Conservation (phyloP, 371 early-diverging fungal species). For the Nematocida minor region DNA sequence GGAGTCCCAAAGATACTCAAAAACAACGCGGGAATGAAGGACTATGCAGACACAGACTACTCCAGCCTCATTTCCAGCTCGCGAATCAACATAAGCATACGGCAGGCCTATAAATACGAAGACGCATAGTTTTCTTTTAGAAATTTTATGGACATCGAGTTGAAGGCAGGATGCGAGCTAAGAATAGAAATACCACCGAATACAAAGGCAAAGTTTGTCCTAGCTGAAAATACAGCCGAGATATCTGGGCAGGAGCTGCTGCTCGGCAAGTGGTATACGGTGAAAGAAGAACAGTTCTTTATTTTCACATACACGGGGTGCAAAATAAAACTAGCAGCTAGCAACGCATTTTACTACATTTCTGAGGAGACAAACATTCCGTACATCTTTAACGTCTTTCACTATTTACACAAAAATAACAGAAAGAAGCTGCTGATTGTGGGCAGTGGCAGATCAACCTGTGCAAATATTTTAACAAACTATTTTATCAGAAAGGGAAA, state of each 20-base stretch:
- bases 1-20: constrained; percentile 51
- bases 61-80: constrained; percentile 40
- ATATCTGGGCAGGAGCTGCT: constrained; percentile 62
- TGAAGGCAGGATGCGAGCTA: constrained; percentile 39
- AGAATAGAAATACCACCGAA: constrained; percentile 29
- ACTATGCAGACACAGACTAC: neutral
- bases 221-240: constrained; percentile 58
- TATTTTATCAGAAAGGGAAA: constrained; percentile 27
- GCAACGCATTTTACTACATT: constrained; percentile 56
- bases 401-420: neutral
- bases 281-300: constrained; percentile 56
- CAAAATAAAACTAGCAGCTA: constrained; percentile 58
- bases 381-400: constrained; percentile 54
- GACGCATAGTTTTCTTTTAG: neutral
- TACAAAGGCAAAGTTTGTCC: constrained; percentile 54
- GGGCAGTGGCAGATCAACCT: constrained; percentile 24
- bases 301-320: constrained; percentile 64
- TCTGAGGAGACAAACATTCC: constrained; percentile 55
- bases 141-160: constrained; percentile 49
- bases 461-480: constrained; percentile 40
- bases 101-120: constrained; percentile 38
- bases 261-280: constrained; percentile 59
- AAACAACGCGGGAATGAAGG: constrained; percentile 16
- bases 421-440: constrained; percentile 36
- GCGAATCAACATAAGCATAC: constrained; percentile 41